Percentiles rank a stretch among this genome's conserved stretches.
phyloP scores from a whole-genome alignment of 1,139 yeast genomes.

The Pichia sp. region DNA sequence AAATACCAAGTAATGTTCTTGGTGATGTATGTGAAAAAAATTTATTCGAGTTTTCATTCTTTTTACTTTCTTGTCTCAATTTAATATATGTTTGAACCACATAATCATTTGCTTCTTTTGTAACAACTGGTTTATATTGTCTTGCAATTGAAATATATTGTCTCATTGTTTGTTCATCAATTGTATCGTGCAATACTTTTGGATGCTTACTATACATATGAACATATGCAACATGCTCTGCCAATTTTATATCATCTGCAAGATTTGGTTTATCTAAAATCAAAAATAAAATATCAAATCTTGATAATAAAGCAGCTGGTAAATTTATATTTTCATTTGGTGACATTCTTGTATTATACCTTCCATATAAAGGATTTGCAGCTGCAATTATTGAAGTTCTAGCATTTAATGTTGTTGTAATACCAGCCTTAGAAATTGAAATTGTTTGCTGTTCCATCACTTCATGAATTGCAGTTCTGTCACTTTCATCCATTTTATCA shows the following conservation, averaged over 20 bases:
- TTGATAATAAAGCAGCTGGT: conserved; percentile 93
- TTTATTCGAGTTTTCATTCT: conserved; percentile 68
- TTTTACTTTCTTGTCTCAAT: conserved; percentile 84
- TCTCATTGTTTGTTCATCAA: conserved; percentile 74
- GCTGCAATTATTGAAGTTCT: conserved; percentile 95
- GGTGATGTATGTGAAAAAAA: conserved; percentile 93
- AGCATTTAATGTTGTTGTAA: conserved; percentile 92
- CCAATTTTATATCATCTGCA: conserved; percentile 78
- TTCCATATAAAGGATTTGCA: conserved; percentile 93
- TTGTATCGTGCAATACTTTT: conserved; percentile 55
- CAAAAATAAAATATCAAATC: conserved; percentile 87
- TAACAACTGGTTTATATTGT: conserved; percentile 76
- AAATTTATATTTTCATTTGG: conserved; percentile 94
- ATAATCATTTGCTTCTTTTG: conserved; percentile 81
- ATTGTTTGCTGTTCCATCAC: conserved; percentile 99
- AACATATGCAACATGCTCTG: conserved; percentile 89
- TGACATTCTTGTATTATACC: conserved; percentile 84
- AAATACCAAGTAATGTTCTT: conserved; percentile 83
- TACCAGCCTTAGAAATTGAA: conserved; percentile 96
- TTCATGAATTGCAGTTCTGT: conserved; percentile 97
- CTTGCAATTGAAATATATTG: conserved; percentile 87
- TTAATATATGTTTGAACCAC: conserved; percentile 83
- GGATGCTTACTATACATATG: conserved; percentile 93
- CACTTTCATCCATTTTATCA: conserved; percentile 97
- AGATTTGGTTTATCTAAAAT: conserved; percentile 79